Evolutionary conservation across 2,329 filamentous ascomycete species (phyloP).

Genomic region (Nigrospora osmanthi): DNA sequence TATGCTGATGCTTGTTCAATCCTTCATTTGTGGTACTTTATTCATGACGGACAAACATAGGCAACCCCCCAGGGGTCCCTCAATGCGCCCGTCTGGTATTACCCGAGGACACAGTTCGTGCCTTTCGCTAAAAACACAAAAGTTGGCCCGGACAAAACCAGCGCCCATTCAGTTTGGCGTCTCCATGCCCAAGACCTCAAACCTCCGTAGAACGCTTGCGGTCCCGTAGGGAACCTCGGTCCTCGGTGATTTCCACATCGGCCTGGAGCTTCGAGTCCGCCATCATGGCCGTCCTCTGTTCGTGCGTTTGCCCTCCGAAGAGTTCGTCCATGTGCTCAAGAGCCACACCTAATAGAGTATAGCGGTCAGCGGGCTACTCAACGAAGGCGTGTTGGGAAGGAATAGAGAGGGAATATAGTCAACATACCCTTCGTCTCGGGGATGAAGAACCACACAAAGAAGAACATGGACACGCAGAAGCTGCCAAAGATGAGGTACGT

Average conservation of each 20-base stretch:
- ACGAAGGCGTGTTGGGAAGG: not conserved
- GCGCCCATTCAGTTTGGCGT: too few relatives aligned
- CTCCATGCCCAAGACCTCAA: too few relatives aligned
- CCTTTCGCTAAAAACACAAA: too few relatives aligned
- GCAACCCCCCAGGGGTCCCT: too few relatives aligned
- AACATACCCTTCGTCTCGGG: conserved; percentile 24
- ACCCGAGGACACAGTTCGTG: too few relatives aligned
- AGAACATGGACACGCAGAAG: conserved; percentile 54
- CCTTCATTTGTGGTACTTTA: too few relatives aligned
- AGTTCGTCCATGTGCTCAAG: conserved; percentile 53
- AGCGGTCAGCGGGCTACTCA: conserved; percentile 11
- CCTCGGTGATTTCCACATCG: not conserved
- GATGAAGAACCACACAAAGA: conserved; percentile 54
- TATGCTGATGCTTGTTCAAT: too few relatives aligned
- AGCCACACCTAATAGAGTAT: conserved; percentile 40
- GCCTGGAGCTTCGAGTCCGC: not conserved
- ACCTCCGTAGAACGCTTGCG: too few relatives aligned
- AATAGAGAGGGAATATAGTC: not conserved
- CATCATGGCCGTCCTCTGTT: not conserved
- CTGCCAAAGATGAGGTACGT: conserved; percentile 57
- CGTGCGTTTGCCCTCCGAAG: conserved; percentile 33
- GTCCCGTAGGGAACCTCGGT: not conserved
- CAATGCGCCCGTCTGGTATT: too few relatives aligned
- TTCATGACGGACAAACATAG: too few relatives aligned
- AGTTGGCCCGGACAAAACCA: too few relatives aligned